Base-by-base conservation (phyloP, 768 basidiomycete species). In the Tulasnella sp. region DNA sequence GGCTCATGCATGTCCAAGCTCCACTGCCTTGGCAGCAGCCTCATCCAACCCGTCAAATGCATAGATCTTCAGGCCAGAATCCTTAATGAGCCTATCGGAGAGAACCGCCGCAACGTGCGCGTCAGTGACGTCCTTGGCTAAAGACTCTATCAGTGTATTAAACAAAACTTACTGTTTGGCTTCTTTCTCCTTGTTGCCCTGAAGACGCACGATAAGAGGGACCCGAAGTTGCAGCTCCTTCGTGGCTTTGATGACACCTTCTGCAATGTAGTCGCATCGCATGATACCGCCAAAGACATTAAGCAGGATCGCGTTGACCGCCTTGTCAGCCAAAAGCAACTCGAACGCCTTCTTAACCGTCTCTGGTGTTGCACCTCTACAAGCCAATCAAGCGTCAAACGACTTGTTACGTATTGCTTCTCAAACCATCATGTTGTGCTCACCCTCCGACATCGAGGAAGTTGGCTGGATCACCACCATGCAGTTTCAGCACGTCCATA, bases 331-430 rank as follows among this genome's bases (percentile, higher is more conserved):
- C 22, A 94, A 77, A 22, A 99, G 79, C 65, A 99, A 88, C 73
- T 97, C 92, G 66, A 99, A 99, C 2, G 96, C 96, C 73, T 93
- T 98, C 80, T 98, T 99, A 65, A 99, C 96, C 3, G 96, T 97
- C 68, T 96, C 90, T n/a, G 96, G 92, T 12, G 94, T 98, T 31
- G 96, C 96, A 66, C 94, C 93, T 70, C 89, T 89, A 59, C 51
- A 29, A 34, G n/a, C 53, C 61, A 62, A 49, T 24, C 12, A 17
- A 11, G 38, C 8, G 22, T 46, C 25, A 43, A 21, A 22, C 19
- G 5, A 38, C 8, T 51, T 21, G 27, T 25, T 22, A 54, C 9
- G 31, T 19, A 48, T 9, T 31, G 21, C 41, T 19, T 43, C 17
- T 30, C 19, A 44, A n/a, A 38, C 15, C 34, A 38, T 38, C 34